phyloP scores from a whole-genome alignment of 768 basidiomycete species.

The Tylopilus plumbeoviolaceoides region DNA sequence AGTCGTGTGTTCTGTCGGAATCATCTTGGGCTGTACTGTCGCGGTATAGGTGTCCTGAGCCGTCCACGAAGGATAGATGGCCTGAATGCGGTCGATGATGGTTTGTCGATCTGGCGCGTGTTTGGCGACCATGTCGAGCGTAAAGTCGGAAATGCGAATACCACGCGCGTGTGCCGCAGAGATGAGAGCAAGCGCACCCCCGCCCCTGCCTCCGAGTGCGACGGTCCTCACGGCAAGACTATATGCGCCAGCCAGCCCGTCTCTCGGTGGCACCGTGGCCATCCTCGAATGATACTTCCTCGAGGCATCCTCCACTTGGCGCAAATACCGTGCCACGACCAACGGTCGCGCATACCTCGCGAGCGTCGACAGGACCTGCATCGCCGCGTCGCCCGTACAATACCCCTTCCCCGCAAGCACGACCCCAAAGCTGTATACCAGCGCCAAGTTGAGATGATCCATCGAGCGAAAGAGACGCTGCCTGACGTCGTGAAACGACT shows the following conservation, averaged over 20 bases:
- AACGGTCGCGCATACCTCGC: constrained; percentile 39
- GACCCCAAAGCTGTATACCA: constrained; percentile 41
- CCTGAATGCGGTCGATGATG: constrained; percentile 7
- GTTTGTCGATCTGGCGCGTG: constrained; percentile 12
- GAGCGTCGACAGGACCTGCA: constrained; percentile 35
- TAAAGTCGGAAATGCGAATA: constrained; percentile 33
- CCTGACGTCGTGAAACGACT: constrained; percentile 28
- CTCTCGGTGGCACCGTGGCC: constrained; percentile 1
- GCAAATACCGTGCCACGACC: constrained; percentile 37
- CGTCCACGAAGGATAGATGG: constrained; percentile 14
- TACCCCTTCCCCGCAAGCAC: constrained; percentile 48
- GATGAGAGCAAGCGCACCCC: constrained; percentile 45
- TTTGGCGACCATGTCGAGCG: constrained; percentile 34
- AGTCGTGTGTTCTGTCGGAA: not conserved
- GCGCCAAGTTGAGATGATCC: constrained; percentile 29
- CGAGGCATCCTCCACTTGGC: constrained; percentile 20
- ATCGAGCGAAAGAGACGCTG: constrained; percentile 31
- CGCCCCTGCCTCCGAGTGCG: constrained; percentile 34
- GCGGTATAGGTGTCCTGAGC: not conserved
- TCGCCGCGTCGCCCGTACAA: constrained; percentile 9
- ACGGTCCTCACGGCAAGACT: constrained; percentile 41
- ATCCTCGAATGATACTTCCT: constrained; percentile 7
- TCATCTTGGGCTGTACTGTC: not conserved
- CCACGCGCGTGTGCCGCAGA: constrained; percentile 29
- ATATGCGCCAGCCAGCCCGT: constrained; percentile 22